A percentile compares a stretch with the other conserved stretches of the same genome.
phyloP scores from a whole-genome alignment of 345 rosid genomes.

The Arabidopsis arenosa region DNA sequence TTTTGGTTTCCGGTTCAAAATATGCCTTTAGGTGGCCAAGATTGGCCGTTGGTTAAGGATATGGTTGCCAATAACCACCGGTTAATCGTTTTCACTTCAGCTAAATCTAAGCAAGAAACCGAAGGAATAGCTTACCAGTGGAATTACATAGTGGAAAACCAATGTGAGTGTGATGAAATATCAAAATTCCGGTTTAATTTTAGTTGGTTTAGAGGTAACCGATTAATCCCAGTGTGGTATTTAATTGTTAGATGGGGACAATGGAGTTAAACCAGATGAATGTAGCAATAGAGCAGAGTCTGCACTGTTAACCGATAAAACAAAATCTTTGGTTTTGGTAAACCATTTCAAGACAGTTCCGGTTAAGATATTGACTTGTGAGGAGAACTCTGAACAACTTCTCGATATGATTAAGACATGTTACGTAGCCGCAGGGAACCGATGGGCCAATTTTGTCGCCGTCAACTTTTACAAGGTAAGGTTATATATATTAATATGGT shows the following conservation, averaged over 20 bases:
- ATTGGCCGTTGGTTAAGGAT: constrained; percentile 62
- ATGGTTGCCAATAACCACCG: constrained; percentile 57
- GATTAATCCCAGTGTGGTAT: constrained; percentile 11
- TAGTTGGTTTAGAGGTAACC: constrained; percentile 15
- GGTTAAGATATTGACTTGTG: constrained; percentile 43
- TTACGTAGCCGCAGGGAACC: constrained; percentile 49
- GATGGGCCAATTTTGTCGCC: constrained; percentile 67
- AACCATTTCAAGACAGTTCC: constrained; percentile 57
- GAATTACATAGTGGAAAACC: constrained; percentile 64
- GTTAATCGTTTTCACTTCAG: constrained; percentile 60
- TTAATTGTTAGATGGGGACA: constrained; percentile 49
- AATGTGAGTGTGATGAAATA: constrained; percentile 47
- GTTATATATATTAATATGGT: not conserved
- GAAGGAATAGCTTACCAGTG: constrained; percentile 72
- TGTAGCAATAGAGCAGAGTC: constrained; percentile 60
- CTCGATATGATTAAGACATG: constrained; percentile 50
- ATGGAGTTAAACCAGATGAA: constrained; percentile 40
- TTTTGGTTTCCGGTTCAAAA: constrained; percentile 61
- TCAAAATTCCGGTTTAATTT: not conserved
- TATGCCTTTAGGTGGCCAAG: constrained; percentile 58
- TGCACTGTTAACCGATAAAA: constrained; percentile 49
- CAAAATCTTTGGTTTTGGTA: constrained; percentile 54
- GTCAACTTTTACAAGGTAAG: constrained; percentile 64
- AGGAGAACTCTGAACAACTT: constrained; percentile 51
- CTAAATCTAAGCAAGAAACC: constrained; percentile 49